Evolutionary conservation across 768 basidiomycete species (phyloP).

Genomic region (Cubamyces lactineus): DNA sequence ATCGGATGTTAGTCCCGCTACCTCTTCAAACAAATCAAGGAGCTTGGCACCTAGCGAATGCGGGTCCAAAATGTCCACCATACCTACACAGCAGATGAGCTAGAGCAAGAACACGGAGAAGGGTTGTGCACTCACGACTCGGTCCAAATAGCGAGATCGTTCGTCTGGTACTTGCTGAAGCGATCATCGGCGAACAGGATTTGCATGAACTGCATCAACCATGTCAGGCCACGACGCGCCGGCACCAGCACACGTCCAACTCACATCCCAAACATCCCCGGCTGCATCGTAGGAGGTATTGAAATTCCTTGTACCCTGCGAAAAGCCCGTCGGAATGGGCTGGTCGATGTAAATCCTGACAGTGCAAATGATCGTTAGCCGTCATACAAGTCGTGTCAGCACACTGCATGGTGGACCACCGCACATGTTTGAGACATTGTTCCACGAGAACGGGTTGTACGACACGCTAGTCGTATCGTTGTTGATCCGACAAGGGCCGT

Average conservation of each 20-base stretch:
- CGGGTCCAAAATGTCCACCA: conserved; percentile 44
- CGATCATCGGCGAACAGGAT: conserved; percentile 58
- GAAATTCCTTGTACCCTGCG: conserved; percentile 52
- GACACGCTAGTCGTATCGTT: conserved; percentile 53
- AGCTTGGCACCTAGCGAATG: conserved; percentile 34
- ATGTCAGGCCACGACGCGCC: background rate
- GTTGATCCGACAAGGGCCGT: conserved; percentile 46
- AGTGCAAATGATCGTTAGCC: background rate
- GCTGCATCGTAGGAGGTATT: conserved; percentile 58
- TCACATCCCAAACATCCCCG: conserved; percentile 52
- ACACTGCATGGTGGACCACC: background rate
- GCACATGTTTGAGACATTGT: conserved; percentile 53
- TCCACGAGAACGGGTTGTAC: conserved; percentile 61
- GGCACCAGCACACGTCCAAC: background rate
- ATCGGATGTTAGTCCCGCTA: background rate
- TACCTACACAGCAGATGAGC: conserved; percentile 25
- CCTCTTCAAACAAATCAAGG: background rate
- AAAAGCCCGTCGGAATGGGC: conserved; percentile 64
- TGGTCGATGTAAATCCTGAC: conserved; percentile 59
- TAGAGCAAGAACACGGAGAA: background rate
- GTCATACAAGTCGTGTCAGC: background rate
- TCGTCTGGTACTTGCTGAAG: conserved; percentile 48
- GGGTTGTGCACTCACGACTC: conserved; percentile 45
- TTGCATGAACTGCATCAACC: conserved; percentile 48
- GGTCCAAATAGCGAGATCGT: conserved; percentile 62